Conservation (phyloP, 2,329 filamentous ascomycete genomes). For the Venturia effusa region DNA sequence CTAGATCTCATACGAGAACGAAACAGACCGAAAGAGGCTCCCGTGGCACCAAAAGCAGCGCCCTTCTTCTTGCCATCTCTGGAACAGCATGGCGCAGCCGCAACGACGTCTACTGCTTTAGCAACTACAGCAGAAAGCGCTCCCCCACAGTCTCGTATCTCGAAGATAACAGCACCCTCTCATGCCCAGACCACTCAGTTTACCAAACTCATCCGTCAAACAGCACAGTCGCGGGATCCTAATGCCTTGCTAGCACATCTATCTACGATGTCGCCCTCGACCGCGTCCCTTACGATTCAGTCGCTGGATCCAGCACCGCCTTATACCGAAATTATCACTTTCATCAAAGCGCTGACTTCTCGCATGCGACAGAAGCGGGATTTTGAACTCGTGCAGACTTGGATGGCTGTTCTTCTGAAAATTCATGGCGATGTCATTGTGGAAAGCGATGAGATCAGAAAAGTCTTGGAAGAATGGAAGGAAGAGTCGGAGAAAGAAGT, state of each 20-base stretch:
- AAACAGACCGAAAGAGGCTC: slow-evolving; percentile 87
- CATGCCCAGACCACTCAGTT: slow-evolving; percentile 27
- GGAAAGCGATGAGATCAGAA: slow-evolving; percentile 10
- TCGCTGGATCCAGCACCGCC: slow-evolving; percentile 48
- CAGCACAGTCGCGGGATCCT: slow-evolving; percentile 47
- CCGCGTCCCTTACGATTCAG: slow-evolving; percentile 82
- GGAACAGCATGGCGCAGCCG: slow-evolving; percentile 24
- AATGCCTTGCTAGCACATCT: slow-evolving; percentile 64
- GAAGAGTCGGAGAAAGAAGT: slow-evolving; percentile 5
- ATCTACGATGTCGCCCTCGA: slow-evolving; percentile 69
- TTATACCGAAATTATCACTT: slow-evolving; percentile 63
- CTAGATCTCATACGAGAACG: slow-evolving; percentile 82
- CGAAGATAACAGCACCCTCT: slow-evolving; percentile 1
- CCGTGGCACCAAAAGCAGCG: slow-evolving; percentile 84
- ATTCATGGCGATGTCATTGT: slow-evolving; percentile 53
- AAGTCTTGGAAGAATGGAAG: slow-evolving; percentile 5
- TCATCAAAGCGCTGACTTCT: slow-evolving; percentile 69
- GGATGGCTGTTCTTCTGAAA: slow-evolving; percentile 90
- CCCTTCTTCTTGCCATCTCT: slow-evolving; percentile 85
- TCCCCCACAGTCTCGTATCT: slow-evolving; percentile 7
- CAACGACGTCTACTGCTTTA: slow-evolving; percentile 13
- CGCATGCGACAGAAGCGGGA: slow-evolving; percentile 60
- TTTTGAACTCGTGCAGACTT: slow-evolving; percentile 89
- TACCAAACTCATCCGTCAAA: slow-evolving; percentile 32
- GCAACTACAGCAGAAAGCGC: slow-evolving; percentile 16